phyloP scores from a whole-genome alignment of 2,329 filamentous ascomycete genomes.

The Falciphora oryzae region DNA sequence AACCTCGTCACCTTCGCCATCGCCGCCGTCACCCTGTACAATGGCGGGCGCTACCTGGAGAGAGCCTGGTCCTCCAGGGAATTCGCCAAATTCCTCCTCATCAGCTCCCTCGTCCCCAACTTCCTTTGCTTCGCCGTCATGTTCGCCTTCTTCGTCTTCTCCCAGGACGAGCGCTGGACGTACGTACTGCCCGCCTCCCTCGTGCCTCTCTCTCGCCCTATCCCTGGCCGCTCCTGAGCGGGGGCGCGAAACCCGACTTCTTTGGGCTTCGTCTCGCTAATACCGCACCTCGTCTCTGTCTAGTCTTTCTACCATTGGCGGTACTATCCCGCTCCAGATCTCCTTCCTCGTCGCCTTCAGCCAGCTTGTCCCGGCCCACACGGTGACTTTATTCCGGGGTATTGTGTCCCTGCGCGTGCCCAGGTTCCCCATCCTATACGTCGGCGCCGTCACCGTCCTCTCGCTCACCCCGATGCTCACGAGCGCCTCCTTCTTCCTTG shows the following conservation, averaged over 20 bases:
- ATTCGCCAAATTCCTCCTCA: slow-evolving; percentile 81
- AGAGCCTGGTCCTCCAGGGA: slow-evolving; percentile 90
- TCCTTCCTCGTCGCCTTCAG: slow-evolving; percentile 96
- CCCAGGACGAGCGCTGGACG: slow-evolving; percentile 62
- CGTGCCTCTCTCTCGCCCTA: neutral
- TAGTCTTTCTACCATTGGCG: slow-evolving; percentile 76
- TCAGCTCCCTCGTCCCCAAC: slow-evolving; percentile 77
- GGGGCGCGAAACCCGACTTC: neutral
- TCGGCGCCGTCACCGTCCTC: slow-evolving; percentile 66
- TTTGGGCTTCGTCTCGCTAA: slow-evolving; percentile 5
- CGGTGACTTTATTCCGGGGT: slow-evolving; percentile 86
- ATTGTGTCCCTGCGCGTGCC: slow-evolving; percentile 83
- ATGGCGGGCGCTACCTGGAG: slow-evolving; percentile 92
- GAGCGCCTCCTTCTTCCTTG: slow-evolving; percentile 74
- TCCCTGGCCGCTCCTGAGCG: neutral
- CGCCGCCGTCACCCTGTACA: slow-evolving; percentile 73
- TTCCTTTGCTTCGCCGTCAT: slow-evolving; percentile 66
- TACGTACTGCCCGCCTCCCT: slow-evolving; percentile 28
- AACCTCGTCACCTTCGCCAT: slow-evolving; percentile 83
- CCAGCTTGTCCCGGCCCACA: slow-evolving; percentile 95
- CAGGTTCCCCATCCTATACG: slow-evolving; percentile 63
- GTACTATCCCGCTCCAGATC: slow-evolving; percentile 83
- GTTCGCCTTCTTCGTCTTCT: slow-evolving; percentile 61
- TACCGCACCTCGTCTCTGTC: slow-evolving; percentile 13
- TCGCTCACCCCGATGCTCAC: slow-evolving; percentile 51